Evolutionary conservation across 2,329 filamentous ascomycete genomes (phyloP), one percentile per base, ranked within the genome.

Genomic region (Trematosphaeria pertusa): DNA sequence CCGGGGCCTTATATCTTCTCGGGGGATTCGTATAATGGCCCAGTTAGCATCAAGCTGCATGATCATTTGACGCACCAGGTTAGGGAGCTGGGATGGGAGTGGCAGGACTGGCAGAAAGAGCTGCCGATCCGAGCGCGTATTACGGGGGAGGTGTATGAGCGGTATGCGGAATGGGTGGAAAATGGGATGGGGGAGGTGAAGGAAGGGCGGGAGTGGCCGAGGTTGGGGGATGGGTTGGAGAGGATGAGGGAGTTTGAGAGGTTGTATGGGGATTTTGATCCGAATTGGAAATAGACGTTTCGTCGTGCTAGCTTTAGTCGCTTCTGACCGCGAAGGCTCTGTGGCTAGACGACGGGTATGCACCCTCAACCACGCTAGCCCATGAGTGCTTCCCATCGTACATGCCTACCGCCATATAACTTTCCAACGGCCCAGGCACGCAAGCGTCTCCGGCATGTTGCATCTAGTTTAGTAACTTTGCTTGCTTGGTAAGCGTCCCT

Each of bases 171-270:
- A 39, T 65, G 43, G 50, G 50, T 52, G 26, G 60, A 50, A 50
- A 33, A 41, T 38, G 59, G 53, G 6, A 46, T 34, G 18, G 42
- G 43, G 2, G 30, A 41, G 3, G 34, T 54, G 7, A n/a, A 47
- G 31, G 42, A 46, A n/a, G 56, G 49, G 12, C 50, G 46, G 30
- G 44, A 43, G 35, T 72, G 70, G 50, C 61, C 71, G 4, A 72
- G 70, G 0, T 74, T 81, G 51, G 63, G 64, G 0, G 70, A 74
- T 43, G 80, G 79, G 0, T 55, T 79, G 3, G 61, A 61, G 52
- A 69, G 80, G n/a, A 79, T 81, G 60, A 65, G 73, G 58, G 72
- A 81, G 65, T 51, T 61, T 38, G 53, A 56, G 3, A 31, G 15
- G 6, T 37, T 60, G 11, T 58, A 55, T 19, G 50, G 37, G 37